Conservation (phyloP, 495 filamentous ascomycete genomes). For the Hypoxylon lienhwacheense region DNA sequence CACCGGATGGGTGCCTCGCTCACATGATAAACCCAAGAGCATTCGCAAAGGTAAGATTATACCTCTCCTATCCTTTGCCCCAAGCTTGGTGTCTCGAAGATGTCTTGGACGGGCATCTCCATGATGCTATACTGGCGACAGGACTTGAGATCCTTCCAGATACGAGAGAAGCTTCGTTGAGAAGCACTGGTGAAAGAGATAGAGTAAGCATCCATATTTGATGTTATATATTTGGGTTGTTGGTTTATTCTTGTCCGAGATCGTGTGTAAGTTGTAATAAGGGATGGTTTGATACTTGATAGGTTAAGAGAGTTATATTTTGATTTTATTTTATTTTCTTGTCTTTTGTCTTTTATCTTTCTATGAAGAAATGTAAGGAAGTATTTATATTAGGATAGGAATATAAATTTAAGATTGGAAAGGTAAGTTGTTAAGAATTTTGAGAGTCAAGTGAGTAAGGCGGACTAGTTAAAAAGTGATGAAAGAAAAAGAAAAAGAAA, state of each 20-base stretch:
- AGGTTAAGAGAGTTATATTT: too few species aligned
- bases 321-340: too few species aligned
- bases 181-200: conserved; percentile 50
- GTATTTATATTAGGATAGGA: too few species aligned
- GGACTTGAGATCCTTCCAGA: conserved; percentile 52
- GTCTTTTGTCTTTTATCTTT: too few species aligned
- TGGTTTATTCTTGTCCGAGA: not conserved
- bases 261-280: too few species aligned
- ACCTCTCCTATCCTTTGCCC: conserved; percentile 38
- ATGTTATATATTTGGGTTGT: too few species aligned
- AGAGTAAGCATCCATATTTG: conserved; percentile 55
- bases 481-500: not conserved
- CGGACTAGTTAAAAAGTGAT: too few species aligned
- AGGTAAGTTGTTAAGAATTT: too few species aligned
- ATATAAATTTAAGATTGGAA: too few species aligned
- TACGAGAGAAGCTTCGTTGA: conserved; percentile 45
- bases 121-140: conserved; percentile 41
- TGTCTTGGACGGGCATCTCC: conserved; percentile 30
- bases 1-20: conserved; percentile 38
- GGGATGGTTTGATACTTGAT: too few species aligned
- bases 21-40: conserved; percentile 40
- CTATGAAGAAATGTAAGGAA: too few species aligned
- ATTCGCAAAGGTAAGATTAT: conserved; percentile 32
- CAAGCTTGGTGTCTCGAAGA: conserved; percentile 25
- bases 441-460: too few species aligned